Percentiles rank a stretch among this genome's conserved stretches.
phyloP scores from a whole-genome alignment of 2,329 filamentous ascomycete genomes.

The Aspergillus sp. region DNA sequence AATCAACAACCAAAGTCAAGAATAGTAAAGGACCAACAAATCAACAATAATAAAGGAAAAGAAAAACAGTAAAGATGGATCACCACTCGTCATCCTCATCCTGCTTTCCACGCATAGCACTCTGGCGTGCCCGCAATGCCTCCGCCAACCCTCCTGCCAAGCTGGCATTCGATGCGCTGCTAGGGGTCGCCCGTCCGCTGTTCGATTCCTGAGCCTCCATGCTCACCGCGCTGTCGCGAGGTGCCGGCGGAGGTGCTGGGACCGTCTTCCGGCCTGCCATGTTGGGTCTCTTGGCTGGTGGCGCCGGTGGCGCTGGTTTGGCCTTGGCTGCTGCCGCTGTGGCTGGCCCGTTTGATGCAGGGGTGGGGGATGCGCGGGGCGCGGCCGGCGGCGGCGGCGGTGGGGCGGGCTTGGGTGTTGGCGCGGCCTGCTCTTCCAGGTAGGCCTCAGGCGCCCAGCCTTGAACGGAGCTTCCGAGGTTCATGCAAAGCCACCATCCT shows the following conservation, averaged over 20 bases:
- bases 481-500: constrained; percentile 97
- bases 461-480: constrained; percentile 57
- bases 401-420: constrained; percentile 53
- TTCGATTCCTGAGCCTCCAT: constrained; percentile 46
- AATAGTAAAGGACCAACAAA: background rate
- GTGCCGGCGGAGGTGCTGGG: constrained; percentile 55
- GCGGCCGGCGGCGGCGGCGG: constrained; percentile 41
- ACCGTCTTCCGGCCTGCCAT: constrained; percentile 61
- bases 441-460: constrained; percentile 95
- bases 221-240: constrained; percentile 57
- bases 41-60: constrained; percentile 4
- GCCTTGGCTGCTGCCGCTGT: constrained; percentile 41
- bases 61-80: constrained; percentile 10
- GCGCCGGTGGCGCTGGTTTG: constrained; percentile 67
- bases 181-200: constrained; percentile 64
- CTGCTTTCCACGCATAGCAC: constrained; percentile 62
- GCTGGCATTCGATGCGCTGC: constrained; percentile 47
- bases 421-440: constrained; percentile 62
- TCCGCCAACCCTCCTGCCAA: constrained; percentile 68
- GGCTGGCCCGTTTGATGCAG: constrained; percentile 47
- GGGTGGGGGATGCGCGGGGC: constrained; percentile 51
- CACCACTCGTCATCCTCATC: constrained; percentile 66
- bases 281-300: constrained; percentile 71
- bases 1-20: constrained; percentile 9
- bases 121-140: constrained; percentile 67